phyloP scores from a whole-genome alignment of 108 stramenopile species.

The Cyclostephanos invisitatus region DNA sequence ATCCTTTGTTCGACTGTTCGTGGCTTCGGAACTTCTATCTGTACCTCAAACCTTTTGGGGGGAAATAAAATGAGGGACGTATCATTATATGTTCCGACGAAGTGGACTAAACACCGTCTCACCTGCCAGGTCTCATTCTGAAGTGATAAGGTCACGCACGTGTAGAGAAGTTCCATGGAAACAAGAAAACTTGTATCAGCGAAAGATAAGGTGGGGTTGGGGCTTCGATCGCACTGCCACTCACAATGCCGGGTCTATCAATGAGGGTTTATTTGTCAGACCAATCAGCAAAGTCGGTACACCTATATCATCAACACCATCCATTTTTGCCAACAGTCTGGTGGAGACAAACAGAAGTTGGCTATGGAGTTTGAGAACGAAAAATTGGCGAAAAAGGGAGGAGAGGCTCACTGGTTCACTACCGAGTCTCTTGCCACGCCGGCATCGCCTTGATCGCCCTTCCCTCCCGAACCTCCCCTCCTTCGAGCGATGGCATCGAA shows the following conservation, averaged over 20 bases:
- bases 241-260: constrained; percentile 80
- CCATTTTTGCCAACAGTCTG: constrained; percentile 90
- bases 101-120: background rate
- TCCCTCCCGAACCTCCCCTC: constrained; percentile 71
- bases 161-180: background rate
- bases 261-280: constrained; percentile 89
- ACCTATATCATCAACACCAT: constrained; percentile 84
- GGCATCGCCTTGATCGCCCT: constrained; percentile 87
- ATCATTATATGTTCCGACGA: background rate
- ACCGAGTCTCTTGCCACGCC: constrained; percentile 84
- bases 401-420: constrained; percentile 53
- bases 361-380: constrained; percentile 32
- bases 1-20: constrained; percentile 67
- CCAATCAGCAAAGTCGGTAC: constrained; percentile 92
- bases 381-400: background rate
- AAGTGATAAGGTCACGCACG: background rate
- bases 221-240: background rate
- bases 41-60: constrained; percentile 67
- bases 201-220: background rate
- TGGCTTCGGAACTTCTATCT: constrained; percentile 85
- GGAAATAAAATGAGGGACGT: background rate
- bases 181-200: background rate
- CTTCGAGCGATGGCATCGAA: constrained; percentile 92
- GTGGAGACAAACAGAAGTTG: constrained; percentile 3
- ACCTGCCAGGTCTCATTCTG: constrained; percentile 69